Conservation (phyloP, 2,329 filamentous ascomycete genomes). For the Didymella sp. region DNA sequence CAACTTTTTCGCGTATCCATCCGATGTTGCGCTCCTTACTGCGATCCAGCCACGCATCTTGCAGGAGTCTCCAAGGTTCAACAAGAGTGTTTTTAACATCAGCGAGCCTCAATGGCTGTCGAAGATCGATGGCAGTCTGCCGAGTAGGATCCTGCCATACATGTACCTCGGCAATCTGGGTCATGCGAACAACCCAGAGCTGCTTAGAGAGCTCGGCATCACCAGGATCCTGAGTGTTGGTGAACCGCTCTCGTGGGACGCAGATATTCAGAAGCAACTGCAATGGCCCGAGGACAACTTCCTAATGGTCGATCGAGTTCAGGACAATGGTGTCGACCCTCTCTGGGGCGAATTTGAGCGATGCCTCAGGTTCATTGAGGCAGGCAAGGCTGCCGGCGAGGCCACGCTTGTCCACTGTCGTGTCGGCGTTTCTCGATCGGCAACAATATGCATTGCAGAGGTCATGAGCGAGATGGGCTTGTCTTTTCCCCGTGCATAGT, state of each 20-base stretch:
- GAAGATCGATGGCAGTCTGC: slow-evolving; percentile 86
- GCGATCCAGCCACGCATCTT: slow-evolving; percentile 78
- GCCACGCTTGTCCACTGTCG: slow-evolving; percentile 95
- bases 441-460: slow-evolving; percentile 98
- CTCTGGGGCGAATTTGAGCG: slow-evolving; percentile 83
- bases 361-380: slow-evolving; percentile 90
- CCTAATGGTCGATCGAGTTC: slow-evolving; percentile 81
- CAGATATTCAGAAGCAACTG: slow-evolving; percentile 64
- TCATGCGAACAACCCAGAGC: slow-evolving; percentile 91
- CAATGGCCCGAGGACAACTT: slow-evolving; percentile 80
- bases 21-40: slow-evolving; percentile 83
- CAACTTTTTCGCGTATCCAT: slow-evolving; percentile 96
- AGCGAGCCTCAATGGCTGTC: slow-evolving; percentile 81
- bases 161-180: slow-evolving; percentile 95
- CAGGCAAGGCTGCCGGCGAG: slow-evolving; percentile 75
- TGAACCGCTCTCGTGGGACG: slow-evolving; percentile 82
- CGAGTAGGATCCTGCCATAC: slow-evolving; percentile 86
- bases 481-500: slow-evolving; percentile 90
- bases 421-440: slow-evolving; percentile 92
- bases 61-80: slow-evolving; percentile 67
- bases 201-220: slow-evolving; percentile 82
- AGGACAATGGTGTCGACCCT: slow-evolving; percentile 96
- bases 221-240: slow-evolving; percentile 89
- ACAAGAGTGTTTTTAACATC: slow-evolving; percentile 60
- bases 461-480: slow-evolving; percentile 84